phyloP scores from a whole-genome alignment of 1,284 basidiomycete genomes.

The Marasmius fiardii region DNA sequence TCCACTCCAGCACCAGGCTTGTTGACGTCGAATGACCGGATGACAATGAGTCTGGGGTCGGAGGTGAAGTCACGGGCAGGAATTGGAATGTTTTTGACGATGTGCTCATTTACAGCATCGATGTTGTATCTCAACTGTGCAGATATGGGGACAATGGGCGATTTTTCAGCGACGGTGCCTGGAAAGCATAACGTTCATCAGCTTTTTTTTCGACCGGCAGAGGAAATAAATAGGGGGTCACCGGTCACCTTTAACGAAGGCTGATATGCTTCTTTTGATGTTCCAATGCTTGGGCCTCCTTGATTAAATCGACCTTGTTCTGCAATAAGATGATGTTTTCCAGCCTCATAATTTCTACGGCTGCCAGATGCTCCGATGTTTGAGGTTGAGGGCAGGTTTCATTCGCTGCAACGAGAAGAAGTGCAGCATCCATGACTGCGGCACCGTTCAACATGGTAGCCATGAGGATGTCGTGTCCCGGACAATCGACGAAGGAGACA shows the following conservation, averaged over 20 bases:
- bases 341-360: conserved; percentile 99
- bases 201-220: conserved; percentile 1
- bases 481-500: conserved; percentile 97
- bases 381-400: conserved; percentile 99
- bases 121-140: conserved; percentile 99
- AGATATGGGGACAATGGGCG: conserved; percentile 98
- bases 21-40: conserved; percentile 99
- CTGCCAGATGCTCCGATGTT: conserved; percentile 97
- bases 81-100: conserved; percentile 94
- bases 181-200: not conserved
- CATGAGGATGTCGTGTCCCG: conserved; percentile 97
- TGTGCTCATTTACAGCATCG: conserved; percentile 99
- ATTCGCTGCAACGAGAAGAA: conserved; percentile 94
- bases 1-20: conserved; percentile 97
- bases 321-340: conserved; percentile 98
- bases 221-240: not conserved
- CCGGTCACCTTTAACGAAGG: conserved; percentile 89
- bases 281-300: conserved; percentile 87
- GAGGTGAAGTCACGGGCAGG: conserved; percentile 92
- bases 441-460: conserved; percentile 99
- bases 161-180: conserved; percentile 96
- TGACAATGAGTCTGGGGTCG: conserved; percentile 93
- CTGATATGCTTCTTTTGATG: conserved; percentile 91
- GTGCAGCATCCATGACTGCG: conserved; percentile 98
- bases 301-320: conserved; percentile 96